Evolutionary conservation across 192 early-diverging fungal species (phyloP).

Genomic region (Lobosporangium transversale): DNA sequence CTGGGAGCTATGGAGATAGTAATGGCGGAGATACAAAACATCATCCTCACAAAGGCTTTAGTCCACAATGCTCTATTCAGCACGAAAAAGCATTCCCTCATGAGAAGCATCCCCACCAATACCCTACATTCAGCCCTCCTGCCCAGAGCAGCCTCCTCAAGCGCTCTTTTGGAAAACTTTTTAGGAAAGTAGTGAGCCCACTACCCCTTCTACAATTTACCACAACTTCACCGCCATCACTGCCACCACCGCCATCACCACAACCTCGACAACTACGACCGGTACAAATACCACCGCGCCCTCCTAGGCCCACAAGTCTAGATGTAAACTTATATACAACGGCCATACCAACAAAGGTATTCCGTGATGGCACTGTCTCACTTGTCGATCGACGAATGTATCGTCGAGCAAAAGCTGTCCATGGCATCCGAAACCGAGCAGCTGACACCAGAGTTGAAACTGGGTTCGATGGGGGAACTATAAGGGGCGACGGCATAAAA

Average conservation of each 20-base stretch:
- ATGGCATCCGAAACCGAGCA: not conserved
- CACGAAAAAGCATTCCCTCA: too few species aligned
- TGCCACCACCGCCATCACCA: not conserved
- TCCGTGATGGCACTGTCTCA: not conserved
- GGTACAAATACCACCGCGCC: not conserved
- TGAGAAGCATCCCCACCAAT: not conserved
- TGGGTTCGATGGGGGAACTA: too few species aligned
- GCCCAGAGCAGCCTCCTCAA: not conserved
- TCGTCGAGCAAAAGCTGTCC: not conserved
- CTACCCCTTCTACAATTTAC: not conserved
- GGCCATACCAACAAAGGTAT: not conserved
- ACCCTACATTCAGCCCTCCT: not conserved
- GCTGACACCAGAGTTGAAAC: not conserved
- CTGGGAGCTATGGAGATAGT: too few species aligned
- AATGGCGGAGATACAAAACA: too few species aligned
- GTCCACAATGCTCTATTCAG: too few species aligned
- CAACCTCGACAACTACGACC: not conserved
- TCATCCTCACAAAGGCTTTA: too few species aligned
- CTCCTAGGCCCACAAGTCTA: not conserved
- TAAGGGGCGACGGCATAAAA: too few species aligned
- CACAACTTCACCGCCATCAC: not conserved
- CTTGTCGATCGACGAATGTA: not conserved
- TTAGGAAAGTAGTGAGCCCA: not conserved
- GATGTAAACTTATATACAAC: not conserved
- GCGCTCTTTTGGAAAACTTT: not conserved